Percentiles rank a stretch among this genome's conserved stretches.
Evolutionary conservation across 2,329 filamentous ascomycete genomes (phyloP).

Genomic region (Ustulina deusta): DNA sequence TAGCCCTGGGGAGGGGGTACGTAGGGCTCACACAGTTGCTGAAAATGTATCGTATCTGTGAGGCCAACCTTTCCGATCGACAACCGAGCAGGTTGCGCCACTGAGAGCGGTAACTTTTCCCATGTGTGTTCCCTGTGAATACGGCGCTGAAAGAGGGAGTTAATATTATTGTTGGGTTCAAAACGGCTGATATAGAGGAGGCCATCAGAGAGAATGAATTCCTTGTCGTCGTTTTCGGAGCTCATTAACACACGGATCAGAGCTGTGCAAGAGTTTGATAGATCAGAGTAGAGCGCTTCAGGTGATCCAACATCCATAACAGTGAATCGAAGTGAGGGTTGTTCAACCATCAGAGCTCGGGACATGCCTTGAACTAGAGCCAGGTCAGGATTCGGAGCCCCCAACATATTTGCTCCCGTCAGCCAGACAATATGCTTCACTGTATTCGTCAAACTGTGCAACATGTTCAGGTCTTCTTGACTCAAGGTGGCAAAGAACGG

Average conservation of each 20-base stretch:
- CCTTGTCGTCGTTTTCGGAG: slow-evolving; percentile 18
- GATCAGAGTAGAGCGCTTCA: too few species aligned
- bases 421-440: slow-evolving; percentile 32
- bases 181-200: slow-evolving; percentile 41
- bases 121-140: neutral
- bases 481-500: slow-evolving; percentile 24
- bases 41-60: slow-evolving; percentile 40
- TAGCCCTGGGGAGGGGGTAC: neutral
- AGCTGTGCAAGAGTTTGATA: too few species aligned
- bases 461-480: slow-evolving; percentile 5
- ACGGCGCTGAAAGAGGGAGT: slow-evolving; percentile 35
- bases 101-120: slow-evolving; percentile 10
- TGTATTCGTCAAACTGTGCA: slow-evolving; percentile 22
- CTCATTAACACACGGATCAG: too few species aligned
- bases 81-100: slow-evolving; percentile 29
- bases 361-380: slow-evolving; percentile 36
- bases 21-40: slow-evolving; percentile 25
- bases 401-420: slow-evolving; percentile 35
- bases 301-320: slow-evolving; percentile 33
- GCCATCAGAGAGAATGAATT: slow-evolving; percentile 23
- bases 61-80: slow-evolving; percentile 22
- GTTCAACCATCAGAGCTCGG: slow-evolving; percentile 41
- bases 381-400: slow-evolving; percentile 27
- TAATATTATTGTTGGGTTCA: slow-evolving; percentile 35
- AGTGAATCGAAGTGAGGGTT: slow-evolving; percentile 28